Evolutionary conservation across 2,329 filamentous ascomycete genomes (phyloP), one percentile per base, ranked within the genome.

Genomic region (Cladophialophora yegresii): DNA sequence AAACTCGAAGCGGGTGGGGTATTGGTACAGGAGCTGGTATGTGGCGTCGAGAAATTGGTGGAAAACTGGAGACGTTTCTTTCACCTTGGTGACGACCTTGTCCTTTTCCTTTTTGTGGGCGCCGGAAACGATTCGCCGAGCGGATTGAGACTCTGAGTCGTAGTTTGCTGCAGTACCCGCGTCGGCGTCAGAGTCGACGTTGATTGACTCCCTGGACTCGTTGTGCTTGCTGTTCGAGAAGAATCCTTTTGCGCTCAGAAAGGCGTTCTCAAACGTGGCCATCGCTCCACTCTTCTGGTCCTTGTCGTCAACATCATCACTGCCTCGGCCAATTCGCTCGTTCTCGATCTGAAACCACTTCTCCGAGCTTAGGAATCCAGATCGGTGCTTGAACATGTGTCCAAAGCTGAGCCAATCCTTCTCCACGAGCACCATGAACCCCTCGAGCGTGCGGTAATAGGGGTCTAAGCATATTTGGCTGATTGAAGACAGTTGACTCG

Each of bases 331-430:
- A 82, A 89, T 78, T 84, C 79, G 79, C 76, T 98, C 93, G 71
- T 89, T 93, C 75, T 97, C 91, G 28, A 91, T 85, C 20, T 86
- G 83, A 74, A 99, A 99, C 92, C 93, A 98, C 73, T 96, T 96
- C 70, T 98, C 93, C 69, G 91, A 91, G 73, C 88, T 92, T 61
- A 98, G 79, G 71, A 90, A 90, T 2, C 95, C 95, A 13, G 91
- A 91, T n/a, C 95, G 88, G 72, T 96, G 87, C 61, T 92, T 87
- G 78, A 99, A 99, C 89, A 96, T 97, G 77, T 99, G 93, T 1
- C 95, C 95, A 78, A 97, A 99, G 0, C 93, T 95, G 12, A 99
- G 79, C 91, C 95, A 99, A 74, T 99, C 95, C 76, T 99, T 99
- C 77, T 99, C 95, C 2, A 99, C 85, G 6, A 99, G 81, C 2